Base-by-base conservation (phyloP, 345 rosid genomes). In the Bruguiera gymnorhiza region DNA sequence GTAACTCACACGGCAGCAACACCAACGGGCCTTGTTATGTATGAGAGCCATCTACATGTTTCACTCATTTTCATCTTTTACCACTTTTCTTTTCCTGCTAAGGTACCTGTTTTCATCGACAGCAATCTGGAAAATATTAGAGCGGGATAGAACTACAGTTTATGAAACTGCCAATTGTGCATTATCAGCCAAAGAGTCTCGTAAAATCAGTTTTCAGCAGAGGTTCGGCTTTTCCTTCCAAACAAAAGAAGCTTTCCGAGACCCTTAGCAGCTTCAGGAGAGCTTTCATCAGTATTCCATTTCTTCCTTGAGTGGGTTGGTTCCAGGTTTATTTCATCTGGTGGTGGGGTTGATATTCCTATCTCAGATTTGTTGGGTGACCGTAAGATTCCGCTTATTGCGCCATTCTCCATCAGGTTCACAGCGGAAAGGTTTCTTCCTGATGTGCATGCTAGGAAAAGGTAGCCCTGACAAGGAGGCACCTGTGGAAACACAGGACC, bases 171-270 rank as follows among this genome's bases (percentile, higher is more conserved):
- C 29, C 29, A 27, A 27, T 7, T 8, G 55, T 51, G 55, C 19
- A 15, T 50, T 1, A 15, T 20, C 29, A 27, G 29, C 29, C 29
- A 27, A 27, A 27, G 29, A 27, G 29, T 26, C 27, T 26, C 0
- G 27, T 58, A 62, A 50, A 32, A 60, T 75, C 82, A 79, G 60
- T 46, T 50, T 1, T 65, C 70, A 52, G 71, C 15, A 77, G 73
- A 39, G 60, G 50, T 65, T 66, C 69, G 52, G 65, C 72, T 83
- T 81, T 83, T 89, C 81, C 86, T 78, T 66, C 97, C 97, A 31
- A 92, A 89, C 79, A 92, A 70, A 50, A 95, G 96, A 63, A 95
- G 96, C 90, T 87, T 95, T 74, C 93, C 78, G 69, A 95, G 80
- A 56, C 86, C 97, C 85, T 90, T 95, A 34, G 87, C 85, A 20